Percentiles rank a stretch among this genome's conserved stretches.
phyloP scores from a whole-genome alignment of 306 rosid genomes.

The Cucurbita maxima region DNA sequence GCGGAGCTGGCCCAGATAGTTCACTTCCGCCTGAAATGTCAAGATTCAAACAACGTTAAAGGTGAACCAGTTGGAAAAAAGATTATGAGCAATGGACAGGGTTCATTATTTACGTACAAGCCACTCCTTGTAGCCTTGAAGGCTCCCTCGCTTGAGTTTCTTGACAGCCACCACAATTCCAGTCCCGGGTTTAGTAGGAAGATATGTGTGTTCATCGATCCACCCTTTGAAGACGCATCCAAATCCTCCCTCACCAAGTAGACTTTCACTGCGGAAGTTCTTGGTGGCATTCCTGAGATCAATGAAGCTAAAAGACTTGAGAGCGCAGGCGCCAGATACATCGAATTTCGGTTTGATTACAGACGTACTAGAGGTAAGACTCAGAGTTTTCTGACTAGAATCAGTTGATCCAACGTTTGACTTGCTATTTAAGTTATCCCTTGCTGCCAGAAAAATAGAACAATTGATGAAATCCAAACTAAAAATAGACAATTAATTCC shows the following conservation, averaged over 20 bases:
- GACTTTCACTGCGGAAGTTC: conserved; percentile 60
- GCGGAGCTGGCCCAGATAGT: conserved; percentile 72
- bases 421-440: conserved; percentile 21
- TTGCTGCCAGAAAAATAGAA: conserved; percentile 18
- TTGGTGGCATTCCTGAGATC: conserved; percentile 69
- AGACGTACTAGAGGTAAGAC: conserved; percentile 3
- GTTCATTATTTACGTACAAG: conserved; percentile 43
- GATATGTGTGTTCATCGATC: conserved; percentile 53
- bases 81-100: neutral
- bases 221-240: conserved; percentile 86
- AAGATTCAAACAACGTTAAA: neutral
- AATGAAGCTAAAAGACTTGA: conserved; percentile 55
- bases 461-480: conserved; percentile 3
- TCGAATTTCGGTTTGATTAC: conserved; percentile 13
- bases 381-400: conserved; percentile 6
- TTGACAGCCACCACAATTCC: conserved; percentile 88
- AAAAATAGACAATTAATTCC: neutral
- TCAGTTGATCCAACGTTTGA: conserved; percentile 15
- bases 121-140: conserved; percentile 97
- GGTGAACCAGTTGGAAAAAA: neutral
- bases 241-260: conserved; percentile 87
- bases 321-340: conserved; percentile 15
- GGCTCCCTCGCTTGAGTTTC: conserved; percentile 79
- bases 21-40: conserved; percentile 73
- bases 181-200: conserved; percentile 74